A percentile compares a stretch with the other conserved stretches of the same genome.
Evolutionary conservation across 441 rosid genomes (phyloP).

Genomic region (Daphne laureola): DNA sequence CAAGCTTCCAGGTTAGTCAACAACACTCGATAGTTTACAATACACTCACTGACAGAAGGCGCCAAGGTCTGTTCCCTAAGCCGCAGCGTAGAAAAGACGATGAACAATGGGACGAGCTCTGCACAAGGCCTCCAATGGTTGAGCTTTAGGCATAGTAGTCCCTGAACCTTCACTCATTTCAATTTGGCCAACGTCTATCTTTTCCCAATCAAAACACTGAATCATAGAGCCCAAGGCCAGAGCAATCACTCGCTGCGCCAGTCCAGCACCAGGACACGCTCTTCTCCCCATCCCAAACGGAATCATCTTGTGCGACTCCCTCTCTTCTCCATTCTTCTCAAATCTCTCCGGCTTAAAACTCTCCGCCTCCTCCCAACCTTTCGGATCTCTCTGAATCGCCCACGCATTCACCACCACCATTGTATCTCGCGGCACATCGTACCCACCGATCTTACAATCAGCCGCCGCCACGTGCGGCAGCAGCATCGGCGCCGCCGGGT

Average conservation of each 20-base stretch:
- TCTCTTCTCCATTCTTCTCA: not conserved
- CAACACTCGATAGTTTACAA: too few relatives aligned
- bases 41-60: too few relatives aligned
- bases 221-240: slow-evolving; percentile 8
- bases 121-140: slow-evolving; percentile 9
- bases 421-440: not conserved
- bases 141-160: slow-evolving; percentile 8
- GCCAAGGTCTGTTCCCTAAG: not conserved
- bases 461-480: not conserved
- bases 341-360: slow-evolving; percentile 9
- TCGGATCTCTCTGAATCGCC: not conserved
- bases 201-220: slow-evolving; percentile 11
- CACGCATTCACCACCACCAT: not conserved
- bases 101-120: slow-evolving; percentile 13
- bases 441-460: not conserved
- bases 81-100: not conserved
- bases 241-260: not conserved
- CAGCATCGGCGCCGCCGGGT: not conserved
- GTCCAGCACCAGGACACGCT: not conserved
- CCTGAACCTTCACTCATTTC: not conserved
- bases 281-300: slow-evolving; percentile 4
- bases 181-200: not conserved
- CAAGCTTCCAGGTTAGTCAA: too few relatives aligned
- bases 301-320: not conserved
- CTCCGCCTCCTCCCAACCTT: not conserved